Evolutionary conservation across 805 yeast species (phyloP), one percentile per base, ranked within the genome.

Genomic region (Yamadazyma tumulicola): DNA sequence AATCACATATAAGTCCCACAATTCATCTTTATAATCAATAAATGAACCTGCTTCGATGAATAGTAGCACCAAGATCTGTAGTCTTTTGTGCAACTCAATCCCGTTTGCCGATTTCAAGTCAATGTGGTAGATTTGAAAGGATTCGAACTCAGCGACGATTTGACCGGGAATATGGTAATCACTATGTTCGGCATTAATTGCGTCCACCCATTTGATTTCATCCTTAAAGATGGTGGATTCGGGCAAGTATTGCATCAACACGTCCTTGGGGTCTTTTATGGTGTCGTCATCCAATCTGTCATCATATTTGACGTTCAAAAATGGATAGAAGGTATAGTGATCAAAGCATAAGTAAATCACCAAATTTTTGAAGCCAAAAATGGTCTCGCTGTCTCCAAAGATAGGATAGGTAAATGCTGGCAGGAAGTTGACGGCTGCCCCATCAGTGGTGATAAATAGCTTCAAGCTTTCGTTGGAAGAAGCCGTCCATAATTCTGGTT

Each of bases 31-130:
- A 25, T 72, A 69, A 52, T 89, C 96, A 37, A 93, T 87, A 49
- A 77, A 85, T 1, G 94, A 79, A 1, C 96, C 97, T 0, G 96
- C 97, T 55, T 93, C 98, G 46, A 93, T 91, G 61, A 81, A 88
- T 8, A 93, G 65, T 18, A 91, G 62, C 11, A 85, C 85, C 47
- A 93, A 75, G 2, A 89, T 77, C 47, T 87, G 95, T 45, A 88
- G 67, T 39, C 96, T 61, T 32, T 69, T 59, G 48, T 81, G 89
- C 33, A 87, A 56, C 42, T 73, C 76, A 29, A 60, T 47, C 0
- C 79, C 77, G 5, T 49, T 51, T 0, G 50, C 51, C 29, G 66
- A 69, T 9, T 54, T 48, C 32, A 77, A 51, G 31, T 69, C 54
- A 26, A 74, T 59, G 40, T 73, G 75, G 56, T 72, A 79, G 11